phyloP scores from a whole-genome alignment of 345 rosid genomes.

The Salix udensis region DNA sequence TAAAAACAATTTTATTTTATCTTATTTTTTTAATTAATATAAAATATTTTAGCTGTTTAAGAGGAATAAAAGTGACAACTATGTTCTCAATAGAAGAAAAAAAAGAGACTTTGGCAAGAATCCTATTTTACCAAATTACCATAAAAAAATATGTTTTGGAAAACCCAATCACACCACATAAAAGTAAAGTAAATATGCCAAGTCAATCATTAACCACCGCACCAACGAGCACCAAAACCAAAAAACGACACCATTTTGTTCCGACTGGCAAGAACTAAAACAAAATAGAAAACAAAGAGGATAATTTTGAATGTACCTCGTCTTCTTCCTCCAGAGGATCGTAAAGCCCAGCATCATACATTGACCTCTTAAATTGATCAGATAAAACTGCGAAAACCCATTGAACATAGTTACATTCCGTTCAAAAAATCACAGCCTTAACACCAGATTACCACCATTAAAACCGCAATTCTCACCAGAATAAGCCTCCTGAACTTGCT shows the following conservation, averaged over 20 bases:
- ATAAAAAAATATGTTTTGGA: background rate
- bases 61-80: too few relatives aligned
- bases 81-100: too few relatives aligned
- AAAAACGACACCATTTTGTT: background rate
- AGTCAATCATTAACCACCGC: background rate
- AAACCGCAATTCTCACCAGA: conserved; percentile 43
- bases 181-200: background rate
- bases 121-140: background rate
- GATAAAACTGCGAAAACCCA: conserved; percentile 46
- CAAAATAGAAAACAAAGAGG: background rate
- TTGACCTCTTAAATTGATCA: conserved; percentile 57
- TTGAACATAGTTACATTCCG: conserved; percentile 5
- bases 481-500: conserved; percentile 90
- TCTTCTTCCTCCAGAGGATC: conserved; percentile 72
- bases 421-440: background rate
- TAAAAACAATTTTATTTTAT: too few relatives aligned
- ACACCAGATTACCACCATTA: background rate
- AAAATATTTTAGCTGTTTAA: too few relatives aligned
- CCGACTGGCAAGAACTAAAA: background rate
- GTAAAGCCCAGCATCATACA: conserved; percentile 80
- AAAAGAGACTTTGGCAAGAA: background rate
- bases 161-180: background rate
- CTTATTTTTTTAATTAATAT: too few relatives aligned
- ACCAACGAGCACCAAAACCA: background rate
- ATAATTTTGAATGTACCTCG: conserved; percentile 41